Conservation (phyloP, 345 rosid species). For the Dovyalis caffra region DNA sequence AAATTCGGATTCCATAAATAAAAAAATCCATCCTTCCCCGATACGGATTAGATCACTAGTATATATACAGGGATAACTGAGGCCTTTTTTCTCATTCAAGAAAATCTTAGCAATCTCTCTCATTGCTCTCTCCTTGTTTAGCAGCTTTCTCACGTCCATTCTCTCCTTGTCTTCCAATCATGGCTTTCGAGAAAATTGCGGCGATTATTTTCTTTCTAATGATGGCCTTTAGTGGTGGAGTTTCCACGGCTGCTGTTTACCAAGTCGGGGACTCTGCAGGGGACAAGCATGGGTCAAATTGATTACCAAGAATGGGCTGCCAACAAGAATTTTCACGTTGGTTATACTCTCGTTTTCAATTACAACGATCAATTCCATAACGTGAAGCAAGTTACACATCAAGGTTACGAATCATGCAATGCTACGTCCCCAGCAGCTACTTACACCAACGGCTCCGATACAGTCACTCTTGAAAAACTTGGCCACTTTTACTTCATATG, state of each 20-base stretch:
- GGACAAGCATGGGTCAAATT: background rate
- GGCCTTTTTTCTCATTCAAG: too few species aligned
- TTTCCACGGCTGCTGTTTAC: background rate
- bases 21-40: too few species aligned
- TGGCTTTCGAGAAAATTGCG: too few species aligned
- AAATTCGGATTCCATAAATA: too few species aligned
- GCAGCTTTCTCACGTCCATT: too few species aligned
- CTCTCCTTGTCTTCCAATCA: too few species aligned
- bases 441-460: slow-evolving; percentile 32
- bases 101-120: too few species aligned
- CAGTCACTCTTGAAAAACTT: slow-evolving; percentile 17
- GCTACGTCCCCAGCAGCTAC: slow-evolving; percentile 18
- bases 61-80: too few species aligned
- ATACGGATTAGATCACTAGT: too few species aligned
- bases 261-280: slow-evolving; percentile 7
- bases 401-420: slow-evolving; percentile 27
- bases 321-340: background rate
- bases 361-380: slow-evolving; percentile 31
- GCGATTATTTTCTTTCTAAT: too few species aligned
- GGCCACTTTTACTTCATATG: slow-evolving; percentile 32
- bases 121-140: too few species aligned
- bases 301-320: slow-evolving; percentile 9
- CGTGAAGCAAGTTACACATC: slow-evolving; percentile 30
- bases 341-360: background rate
- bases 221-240: background rate